These are phyloP conservation scores for Candida suzukii DNA, from an alignment of 805 yeast genomes.

Conservation along the genomic window DNA sequence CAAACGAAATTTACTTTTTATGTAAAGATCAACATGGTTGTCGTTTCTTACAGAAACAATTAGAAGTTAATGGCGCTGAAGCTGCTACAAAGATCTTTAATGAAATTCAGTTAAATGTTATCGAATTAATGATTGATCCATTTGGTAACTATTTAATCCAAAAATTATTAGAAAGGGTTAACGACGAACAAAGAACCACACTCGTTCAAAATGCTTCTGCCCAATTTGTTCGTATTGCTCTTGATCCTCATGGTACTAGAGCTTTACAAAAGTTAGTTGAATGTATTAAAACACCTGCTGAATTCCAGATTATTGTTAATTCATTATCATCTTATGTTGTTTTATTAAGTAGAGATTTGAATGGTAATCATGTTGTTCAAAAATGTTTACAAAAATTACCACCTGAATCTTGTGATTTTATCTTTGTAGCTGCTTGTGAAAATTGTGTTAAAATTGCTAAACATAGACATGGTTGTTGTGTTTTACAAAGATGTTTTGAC, in stretches of 20 bases:
- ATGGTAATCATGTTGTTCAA: constrained; percentile 96
- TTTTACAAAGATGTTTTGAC: constrained; percentile 89
- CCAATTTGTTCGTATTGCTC: constrained; percentile 70
- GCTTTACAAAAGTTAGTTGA: constrained; percentile 92
- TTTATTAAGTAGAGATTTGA: constrained; percentile 74
- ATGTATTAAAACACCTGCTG: constrained; percentile 64
- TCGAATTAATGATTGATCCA: constrained; percentile 90
- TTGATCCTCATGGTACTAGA: constrained; percentile 94
- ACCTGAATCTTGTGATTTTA: constrained; percentile 72
- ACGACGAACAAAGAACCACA: constrained; percentile 58
- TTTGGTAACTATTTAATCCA: constrained; percentile 96
- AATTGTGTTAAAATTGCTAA: constrained; percentile 80
- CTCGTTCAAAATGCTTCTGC: constrained; percentile 68
- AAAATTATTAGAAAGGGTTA: constrained; percentile 75
- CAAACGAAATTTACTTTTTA: constrained; percentile 66
- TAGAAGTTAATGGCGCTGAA: constrained; percentile 54
- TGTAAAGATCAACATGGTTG: constrained; percentile 98
- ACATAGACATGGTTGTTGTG: constrained; percentile 97
- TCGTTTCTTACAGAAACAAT: constrained; percentile 80
- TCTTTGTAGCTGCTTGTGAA: constrained; percentile 74
- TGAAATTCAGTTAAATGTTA: constrained; percentile 70
- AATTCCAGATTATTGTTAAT: constrained; percentile 42
- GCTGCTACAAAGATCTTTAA: constrained; percentile 73
- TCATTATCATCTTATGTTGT: constrained; percentile 58
- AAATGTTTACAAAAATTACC: constrained; percentile 75